phyloP scores from a whole-genome alignment of 108 stramenopile species.

The Nitzschia sp. region DNA sequence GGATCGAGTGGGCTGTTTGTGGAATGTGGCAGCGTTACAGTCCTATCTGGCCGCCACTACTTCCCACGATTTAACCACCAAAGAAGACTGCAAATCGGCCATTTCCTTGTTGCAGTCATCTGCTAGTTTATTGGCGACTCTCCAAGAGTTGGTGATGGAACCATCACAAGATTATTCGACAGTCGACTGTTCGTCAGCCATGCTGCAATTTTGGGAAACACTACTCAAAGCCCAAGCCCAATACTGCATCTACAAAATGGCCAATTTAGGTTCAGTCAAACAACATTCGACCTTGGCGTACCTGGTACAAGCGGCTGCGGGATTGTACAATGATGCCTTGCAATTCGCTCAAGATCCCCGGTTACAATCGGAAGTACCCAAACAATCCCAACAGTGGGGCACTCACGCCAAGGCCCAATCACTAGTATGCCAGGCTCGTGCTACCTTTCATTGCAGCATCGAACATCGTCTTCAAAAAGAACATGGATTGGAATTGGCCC shows the following conservation, averaged over 20 bases:
- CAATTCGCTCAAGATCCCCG: conserved; percentile 38
- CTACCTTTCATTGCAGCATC: conserved; percentile 45
- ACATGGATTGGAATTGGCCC: conserved; percentile 43
- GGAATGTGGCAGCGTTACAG: conserved; percentile 48
- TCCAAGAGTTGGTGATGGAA: conserved; percentile 26
- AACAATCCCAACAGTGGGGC: conserved; percentile 36
- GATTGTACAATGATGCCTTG: conserved; percentile 47
- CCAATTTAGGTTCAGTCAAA: conserved; percentile 14
- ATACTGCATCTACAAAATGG: conserved; percentile 40
- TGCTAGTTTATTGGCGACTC: conserved; percentile 26
- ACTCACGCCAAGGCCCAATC: conserved; percentile 47
- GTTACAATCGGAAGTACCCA: conserved; percentile 41
- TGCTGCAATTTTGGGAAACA: conserved; percentile 48
- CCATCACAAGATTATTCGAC: conserved; percentile 30
- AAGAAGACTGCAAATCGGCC: conserved; percentile 41
- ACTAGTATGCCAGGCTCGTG: conserved; percentile 40
- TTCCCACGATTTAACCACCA: conserved; percentile 19
- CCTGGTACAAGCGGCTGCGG: conserved; percentile 36
- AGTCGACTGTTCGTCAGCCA: conserved; percentile 42
- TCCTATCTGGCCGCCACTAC: conserved; percentile 15
- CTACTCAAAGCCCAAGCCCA: conserved; percentile 46
- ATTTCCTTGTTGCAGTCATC: conserved; percentile 36
- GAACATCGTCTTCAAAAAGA: conserved; percentile 28
- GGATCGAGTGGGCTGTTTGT: conserved; percentile 46
- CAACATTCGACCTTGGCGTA: conserved; percentile 38